Evolutionary conservation across 495 filamentous ascomycete genomes (phyloP).

Genomic region (Penicillium atrosanguineum): DNA sequence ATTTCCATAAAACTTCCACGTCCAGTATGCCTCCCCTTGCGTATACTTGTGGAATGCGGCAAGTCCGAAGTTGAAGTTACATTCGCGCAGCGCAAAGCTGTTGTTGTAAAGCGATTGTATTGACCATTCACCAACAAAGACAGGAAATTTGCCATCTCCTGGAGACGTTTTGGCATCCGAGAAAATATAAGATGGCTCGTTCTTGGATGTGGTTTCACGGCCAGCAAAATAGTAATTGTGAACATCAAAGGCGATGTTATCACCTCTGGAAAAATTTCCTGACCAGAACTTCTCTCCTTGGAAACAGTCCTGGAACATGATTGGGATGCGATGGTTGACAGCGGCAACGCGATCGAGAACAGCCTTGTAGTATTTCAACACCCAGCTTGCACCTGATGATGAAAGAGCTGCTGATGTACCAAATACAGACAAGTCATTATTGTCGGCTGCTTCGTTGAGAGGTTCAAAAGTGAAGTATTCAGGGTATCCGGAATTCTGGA

Average conservation of each 20-base stretch:
- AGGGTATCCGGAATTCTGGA: conserved; percentile 20
- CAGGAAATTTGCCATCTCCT: conserved; percentile 20
- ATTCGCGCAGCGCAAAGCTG: conserved; percentile 19
- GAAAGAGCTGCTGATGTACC: conserved; percentile 23
- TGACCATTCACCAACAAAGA: conserved; percentile 24
- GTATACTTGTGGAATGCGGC: conserved; percentile 15
- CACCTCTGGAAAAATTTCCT: conserved; percentile 5
- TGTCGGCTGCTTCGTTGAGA: conserved; percentile 24
- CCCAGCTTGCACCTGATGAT: conserved; percentile 17
- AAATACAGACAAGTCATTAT: conserved; percentile 19
- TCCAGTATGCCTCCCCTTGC: conserved; percentile 22
- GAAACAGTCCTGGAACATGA: conserved; percentile 24
- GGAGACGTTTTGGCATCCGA: conserved; percentile 14
- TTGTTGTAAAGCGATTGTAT: conserved; percentile 21
- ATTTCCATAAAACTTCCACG: conserved; percentile 23
- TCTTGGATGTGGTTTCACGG: conserved; percentile 14
- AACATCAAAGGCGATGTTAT: conserved; percentile 23
- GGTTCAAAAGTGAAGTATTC: conserved; percentile 22
- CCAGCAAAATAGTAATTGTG: conserved; percentile 25
- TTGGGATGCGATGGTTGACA: conserved; percentile 15
- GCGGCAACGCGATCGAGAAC: conserved; percentile 11
- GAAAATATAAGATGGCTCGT: conserved; percentile 10
- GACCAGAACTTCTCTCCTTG: conserved; percentile 16
- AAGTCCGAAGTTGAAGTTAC: conserved; percentile 22
- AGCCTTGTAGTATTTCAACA: conserved; percentile 19